A percentile compares a stretch with the other conserved stretches of the same genome.
phyloP scores from a whole-genome alignment of 2,329 filamentous ascomycete species.

The Plenodomus biglobosus region DNA sequence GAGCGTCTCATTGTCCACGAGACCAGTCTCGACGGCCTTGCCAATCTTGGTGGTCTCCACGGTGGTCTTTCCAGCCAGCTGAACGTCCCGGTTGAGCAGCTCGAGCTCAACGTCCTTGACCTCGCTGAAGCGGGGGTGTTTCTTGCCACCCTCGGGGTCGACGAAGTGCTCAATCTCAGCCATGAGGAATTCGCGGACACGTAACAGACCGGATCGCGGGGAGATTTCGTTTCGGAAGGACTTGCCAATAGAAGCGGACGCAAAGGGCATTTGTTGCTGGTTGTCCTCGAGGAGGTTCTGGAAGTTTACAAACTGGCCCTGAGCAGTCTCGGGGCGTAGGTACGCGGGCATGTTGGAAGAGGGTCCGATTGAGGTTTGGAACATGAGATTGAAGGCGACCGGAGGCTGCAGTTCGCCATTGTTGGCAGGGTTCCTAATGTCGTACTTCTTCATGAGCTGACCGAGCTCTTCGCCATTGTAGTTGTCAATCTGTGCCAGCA shows the following conservation, averaged over 20 bases:
- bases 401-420: slow-evolving; percentile 76
- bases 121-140: slow-evolving; percentile 83
- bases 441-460: slow-evolving; percentile 80
- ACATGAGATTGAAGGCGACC: slow-evolving; percentile 97
- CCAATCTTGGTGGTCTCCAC: slow-evolving; percentile 75
- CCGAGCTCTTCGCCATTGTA: slow-evolving; percentile 86
- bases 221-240: slow-evolving; percentile 99
- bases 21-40: slow-evolving; percentile 76
- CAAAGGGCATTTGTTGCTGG: slow-evolving; percentile 92
- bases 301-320: slow-evolving; percentile 98
- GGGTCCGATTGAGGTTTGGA: slow-evolving; percentile 91
- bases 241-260: slow-evolving; percentile 94
- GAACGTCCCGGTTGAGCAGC: slow-evolving; percentile 80
- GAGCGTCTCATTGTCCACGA: slow-evolving; percentile 96
- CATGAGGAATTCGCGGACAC: slow-evolving; percentile 97
- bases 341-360: slow-evolving; percentile 76
- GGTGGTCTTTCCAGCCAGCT: slow-evolving; percentile 81
- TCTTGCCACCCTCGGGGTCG: slow-evolving; percentile 92
- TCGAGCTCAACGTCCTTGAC: slow-evolving; percentile 81
- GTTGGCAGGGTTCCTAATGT: slow-evolving; percentile 85
- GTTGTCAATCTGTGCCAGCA: slow-evolving; percentile 92
- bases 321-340: slow-evolving; percentile 79
- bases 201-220: slow-evolving; percentile 83
- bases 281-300: slow-evolving; percentile 96
- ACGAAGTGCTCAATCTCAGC: slow-evolving; percentile 99